Percentiles rank a stretch among this genome's conserved stretches.
Evolutionary conservation across 2,329 filamentous ascomycete genomes (phyloP).

Genomic region (Alternaria sp.): DNA sequence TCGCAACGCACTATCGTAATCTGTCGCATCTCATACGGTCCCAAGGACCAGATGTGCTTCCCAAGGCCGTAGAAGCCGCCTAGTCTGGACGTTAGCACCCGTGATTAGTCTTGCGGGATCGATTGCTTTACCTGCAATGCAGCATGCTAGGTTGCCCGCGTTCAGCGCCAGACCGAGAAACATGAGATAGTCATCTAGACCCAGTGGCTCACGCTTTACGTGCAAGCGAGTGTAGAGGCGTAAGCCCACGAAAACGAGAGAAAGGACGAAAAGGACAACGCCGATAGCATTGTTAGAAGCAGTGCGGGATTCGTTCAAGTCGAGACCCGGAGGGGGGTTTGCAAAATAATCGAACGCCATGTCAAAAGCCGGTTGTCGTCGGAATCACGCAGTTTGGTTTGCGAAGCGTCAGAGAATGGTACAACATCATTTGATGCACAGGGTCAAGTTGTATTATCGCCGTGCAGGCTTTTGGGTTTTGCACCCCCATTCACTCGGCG

Average conservation of each 20-base stretch:
- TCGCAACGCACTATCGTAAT: constrained; percentile 27
- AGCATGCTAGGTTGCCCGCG: constrained; percentile 33
- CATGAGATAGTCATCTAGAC: constrained; percentile 34
- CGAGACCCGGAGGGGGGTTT: constrained; percentile 23
- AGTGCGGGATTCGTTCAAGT: constrained; percentile 29
- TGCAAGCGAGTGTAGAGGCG: constrained; percentile 24
- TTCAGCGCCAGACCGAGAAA: constrained; percentile 26
- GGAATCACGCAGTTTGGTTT: not conserved
- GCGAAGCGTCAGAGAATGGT: not conserved
- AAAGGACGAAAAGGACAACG: constrained; percentile 27
- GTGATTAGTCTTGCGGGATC: not conserved
- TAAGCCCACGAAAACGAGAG: constrained; percentile 25
- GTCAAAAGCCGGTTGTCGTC: not conserved
- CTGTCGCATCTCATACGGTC: constrained; percentile 29
- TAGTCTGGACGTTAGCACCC: not conserved
- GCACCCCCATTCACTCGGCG: not conserved
- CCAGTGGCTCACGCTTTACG: constrained; percentile 23
- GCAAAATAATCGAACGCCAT: constrained; percentile 18
- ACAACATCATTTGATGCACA: not conserved
- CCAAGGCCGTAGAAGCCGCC: constrained; percentile 32
- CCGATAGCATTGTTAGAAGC: constrained; percentile 29
- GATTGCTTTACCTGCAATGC: constrained; percentile 23
- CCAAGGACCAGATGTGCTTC: constrained; percentile 33
- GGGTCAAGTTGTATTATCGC: not conserved
- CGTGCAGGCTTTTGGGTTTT: not conserved